Evolutionary conservation across 768 basidiomycete species (phyloP).

Genomic region (Hygrophoropsis aurantiaca): DNA sequence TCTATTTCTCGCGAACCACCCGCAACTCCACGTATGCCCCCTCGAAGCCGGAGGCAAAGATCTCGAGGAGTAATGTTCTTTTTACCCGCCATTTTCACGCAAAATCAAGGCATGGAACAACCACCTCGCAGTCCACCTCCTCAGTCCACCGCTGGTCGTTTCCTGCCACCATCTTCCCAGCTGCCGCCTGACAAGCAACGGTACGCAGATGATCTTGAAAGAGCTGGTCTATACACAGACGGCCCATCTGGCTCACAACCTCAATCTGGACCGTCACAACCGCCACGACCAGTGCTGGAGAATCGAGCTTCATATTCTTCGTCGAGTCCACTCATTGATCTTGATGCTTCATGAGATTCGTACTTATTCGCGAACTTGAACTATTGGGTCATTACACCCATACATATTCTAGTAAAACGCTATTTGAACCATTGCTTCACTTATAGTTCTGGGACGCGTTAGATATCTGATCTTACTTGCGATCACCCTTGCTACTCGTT

Average conservation of each 20-base stretch:
- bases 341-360: slow-evolving; percentile 20
- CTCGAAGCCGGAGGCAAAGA: slow-evolving; percentile 46
- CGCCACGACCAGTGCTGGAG: slow-evolving; percentile 20
- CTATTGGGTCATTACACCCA: slow-evolving; percentile 13
- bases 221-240: slow-evolving; percentile 23
- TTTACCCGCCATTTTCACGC: slow-evolving; percentile 76
- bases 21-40: slow-evolving; percentile 44
- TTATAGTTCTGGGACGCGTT: slow-evolving; percentile 20
- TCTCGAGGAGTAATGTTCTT: slow-evolving; percentile 74
- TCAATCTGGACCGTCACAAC: slow-evolving; percentile 29
- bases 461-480: slow-evolving; percentile 9
- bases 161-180: slow-evolving; percentile 8
- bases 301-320: slow-evolving; percentile 20
- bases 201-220: slow-evolving; percentile 35
- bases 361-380: slow-evolving; percentile 12
- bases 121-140: slow-evolving; percentile 31
- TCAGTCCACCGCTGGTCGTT: slow-evolving; percentile 13
- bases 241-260: slow-evolving; percentile 18
- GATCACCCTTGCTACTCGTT: neutral
- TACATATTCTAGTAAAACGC: slow-evolving; percentile 22
- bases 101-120: slow-evolving; percentile 33
- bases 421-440: slow-evolving; percentile 28
- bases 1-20: slow-evolving; percentile 36
- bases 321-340: slow-evolving; percentile 28
- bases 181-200: slow-evolving; percentile 48